Evolutionary conservation across 2,329 filamentous ascomycete genomes (phyloP), one percentile per base, ranked within the genome.

Genomic region (Plenodomus lindquistii): DNA sequence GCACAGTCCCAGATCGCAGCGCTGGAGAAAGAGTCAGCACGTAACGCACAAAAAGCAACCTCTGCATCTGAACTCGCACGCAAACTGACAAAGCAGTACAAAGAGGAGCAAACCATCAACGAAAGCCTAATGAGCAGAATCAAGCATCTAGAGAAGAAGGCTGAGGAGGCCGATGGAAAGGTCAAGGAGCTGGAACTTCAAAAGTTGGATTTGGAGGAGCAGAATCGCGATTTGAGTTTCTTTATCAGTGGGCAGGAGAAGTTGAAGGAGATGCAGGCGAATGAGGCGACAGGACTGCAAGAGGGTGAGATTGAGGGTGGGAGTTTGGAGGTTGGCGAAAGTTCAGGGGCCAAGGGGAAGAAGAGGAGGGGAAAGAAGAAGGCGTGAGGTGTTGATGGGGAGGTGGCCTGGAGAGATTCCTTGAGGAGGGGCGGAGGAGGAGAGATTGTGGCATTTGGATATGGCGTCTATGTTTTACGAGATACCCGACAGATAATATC

Each of bases 161-260:
- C 86, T 1, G 77, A 78, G 20, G 78, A 77, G 35, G 72, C 88
- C 3, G 82, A 81, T 60, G 66, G 61, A 13, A 84, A 65, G 34
- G 69, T 65, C 4, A 72, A 66, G 54, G 70, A 58, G 52, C 55
- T 75, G 1, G 71, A 73, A 41, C 59, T 54, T 2, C 73, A 91
- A 70, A 87, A 89, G 57, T 80, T 77, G 34, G 91, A 96, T 59
- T 74, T 96, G 37, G 84, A 85, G 57, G 91, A 96, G 70, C 88
- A 91, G 79, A 96, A 96, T 67, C 82, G 88, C 13, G 93, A 97
- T 69, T 69, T 97, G 67, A 85, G 81, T 42, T 92, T 96, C 80
- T 96, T 93, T 65, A 93, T 97, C 50, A 89, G 85, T 17, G 88
- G 89, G 0, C 85, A 88, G 71, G 85, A 94, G 73, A 93, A 91